Evolutionary conservation across 805 yeast genomes (phyloP).

Genomic region (Nematodospora valgi): DNA sequence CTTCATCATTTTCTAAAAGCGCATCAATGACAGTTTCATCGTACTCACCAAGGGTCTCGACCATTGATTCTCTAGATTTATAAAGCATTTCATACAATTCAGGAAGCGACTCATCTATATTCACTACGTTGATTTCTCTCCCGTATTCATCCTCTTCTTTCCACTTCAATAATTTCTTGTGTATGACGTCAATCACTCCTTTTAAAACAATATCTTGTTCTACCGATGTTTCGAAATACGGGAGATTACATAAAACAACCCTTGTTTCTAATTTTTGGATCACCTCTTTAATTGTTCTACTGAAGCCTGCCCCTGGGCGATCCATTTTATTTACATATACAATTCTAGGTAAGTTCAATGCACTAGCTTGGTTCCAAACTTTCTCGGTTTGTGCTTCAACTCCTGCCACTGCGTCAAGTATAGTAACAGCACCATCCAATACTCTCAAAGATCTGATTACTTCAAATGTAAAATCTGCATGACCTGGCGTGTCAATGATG

Average conservation of each 20-base stretch:
- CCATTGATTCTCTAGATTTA: slow-evolving; percentile 65
- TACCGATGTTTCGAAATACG: slow-evolving; percentile 48
- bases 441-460: slow-evolving; percentile 87
- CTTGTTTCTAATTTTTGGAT: slow-evolving; percentile 71
- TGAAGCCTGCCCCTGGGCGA: slow-evolving; percentile 91
- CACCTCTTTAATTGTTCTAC: slow-evolving; percentile 83
- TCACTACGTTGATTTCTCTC: slow-evolving; percentile 45
- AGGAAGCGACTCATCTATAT: slow-evolving; percentile 31
- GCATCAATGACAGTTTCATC: slow-evolving; percentile 77
- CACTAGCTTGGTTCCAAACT: slow-evolving; percentile 86
- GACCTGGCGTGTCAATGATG: slow-evolving; percentile 96
- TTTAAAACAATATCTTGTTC: slow-evolving; percentile 44
- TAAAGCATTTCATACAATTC: slow-evolving; percentile 46
- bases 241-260: slow-evolving; percentile 73
- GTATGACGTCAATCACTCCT: slow-evolving; percentile 76
- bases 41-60: slow-evolving; percentile 80
- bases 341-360: slow-evolving; percentile 65
- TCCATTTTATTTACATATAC: slow-evolving; percentile 94
- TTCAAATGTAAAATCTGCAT: slow-evolving; percentile 95
- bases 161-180: slow-evolving; percentile 59
- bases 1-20: slow-evolving; percentile 67
- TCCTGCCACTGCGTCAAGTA: slow-evolving; percentile 94
- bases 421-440: slow-evolving; percentile 90
- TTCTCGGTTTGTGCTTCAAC: slow-evolving; percentile 98
- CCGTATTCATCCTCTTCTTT: slow-evolving; percentile 44